phyloP scores from a whole-genome alignment of 2,329 filamentous ascomycete species.

The Aspergillus fructus region DNA sequence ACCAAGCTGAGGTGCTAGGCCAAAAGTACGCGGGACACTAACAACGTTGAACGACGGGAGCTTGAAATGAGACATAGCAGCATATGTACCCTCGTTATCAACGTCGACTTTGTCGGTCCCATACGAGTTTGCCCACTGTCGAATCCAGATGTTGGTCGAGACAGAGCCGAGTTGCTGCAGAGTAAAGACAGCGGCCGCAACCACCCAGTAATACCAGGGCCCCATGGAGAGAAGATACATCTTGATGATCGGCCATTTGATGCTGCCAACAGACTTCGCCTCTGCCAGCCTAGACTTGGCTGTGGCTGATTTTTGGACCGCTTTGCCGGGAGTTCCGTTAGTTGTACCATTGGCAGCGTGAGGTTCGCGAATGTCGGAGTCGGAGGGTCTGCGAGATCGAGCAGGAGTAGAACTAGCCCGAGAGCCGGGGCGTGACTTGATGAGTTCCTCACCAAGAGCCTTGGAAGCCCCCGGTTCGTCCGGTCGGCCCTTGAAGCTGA shows the following conservation, averaged over 20 bases:
- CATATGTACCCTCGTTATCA: conserved; percentile 42
- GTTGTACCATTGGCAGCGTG: conserved; percentile 49
- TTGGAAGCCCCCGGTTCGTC: conserved; percentile 81
- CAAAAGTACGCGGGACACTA: conserved; percentile 35
- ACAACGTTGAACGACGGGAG: conserved; percentile 38
- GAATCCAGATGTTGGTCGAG: conserved; percentile 91
- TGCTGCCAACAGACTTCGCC: conserved; percentile 77
- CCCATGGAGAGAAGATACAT: conserved; percentile 91
- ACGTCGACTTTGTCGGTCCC: conserved; percentile 44
- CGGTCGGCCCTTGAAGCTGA: conserved; percentile 73
- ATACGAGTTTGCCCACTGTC: conserved; percentile 93
- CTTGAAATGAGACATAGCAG: conserved; percentile 38
- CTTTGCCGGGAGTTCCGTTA: conserved; percentile 33
- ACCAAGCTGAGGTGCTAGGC: conserved; percentile 30
- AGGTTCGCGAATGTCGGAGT: conserved; percentile 57
- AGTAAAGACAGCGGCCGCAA: conserved; percentile 72
- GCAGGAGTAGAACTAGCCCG: conserved; percentile 68
- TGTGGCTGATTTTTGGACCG: conserved; percentile 47
- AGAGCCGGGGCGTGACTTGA: conserved; percentile 72
- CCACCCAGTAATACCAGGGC: conserved; percentile 91
- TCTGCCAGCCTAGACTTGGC: conserved; percentile 59
- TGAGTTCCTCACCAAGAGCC: conserved; percentile 80
- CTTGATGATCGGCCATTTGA: conserved; percentile 81
- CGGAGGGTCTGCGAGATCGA: conserved; percentile 76
- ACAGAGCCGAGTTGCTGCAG: conserved; percentile 83